These are phyloP conservation scores for Globisporangium acanthophoron DNA, from an alignment of 352 stramenopile genomes.

Conservation along the genomic window DNA sequence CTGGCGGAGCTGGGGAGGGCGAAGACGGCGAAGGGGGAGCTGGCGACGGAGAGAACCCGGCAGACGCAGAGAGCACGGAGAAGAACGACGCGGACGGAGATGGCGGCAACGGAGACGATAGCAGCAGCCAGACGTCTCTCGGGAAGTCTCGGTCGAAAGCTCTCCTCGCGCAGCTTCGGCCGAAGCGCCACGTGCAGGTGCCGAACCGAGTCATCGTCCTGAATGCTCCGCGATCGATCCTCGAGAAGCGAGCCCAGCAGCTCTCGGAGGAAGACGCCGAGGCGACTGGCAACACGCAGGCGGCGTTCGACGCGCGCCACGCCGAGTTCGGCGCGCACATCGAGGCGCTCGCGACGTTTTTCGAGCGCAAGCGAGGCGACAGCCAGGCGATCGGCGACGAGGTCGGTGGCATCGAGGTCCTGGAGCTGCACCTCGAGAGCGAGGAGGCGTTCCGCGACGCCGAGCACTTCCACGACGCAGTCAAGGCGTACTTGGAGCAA, in stretches of 20 bases:
- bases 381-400: slow-evolving; percentile 1
- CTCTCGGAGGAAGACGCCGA: slow-evolving; percentile 52
- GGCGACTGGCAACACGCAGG: slow-evolving; percentile 57
- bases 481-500: slow-evolving; percentile 75
- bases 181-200: slow-evolving; percentile 27
- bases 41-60: slow-evolving; percentile 12
- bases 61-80: slow-evolving; percentile 7
- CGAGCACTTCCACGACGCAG: slow-evolving; percentile 32
- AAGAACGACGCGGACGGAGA: slow-evolving; percentile 11
- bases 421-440: slow-evolving; percentile 50
- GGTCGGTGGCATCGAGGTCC: slow-evolving; percentile 46
- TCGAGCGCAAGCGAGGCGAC: slow-evolving; percentile 29
- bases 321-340: slow-evolving; percentile 41
- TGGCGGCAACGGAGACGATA: slow-evolving; percentile 5
- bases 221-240: slow-evolving; percentile 33
- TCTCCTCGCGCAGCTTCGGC: slow-evolving; percentile 37
- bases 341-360: slow-evolving; percentile 54
- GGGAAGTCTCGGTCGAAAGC: slow-evolving; percentile 31
- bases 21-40: slow-evolving; percentile 10
- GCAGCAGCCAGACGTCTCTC: slow-evolving; percentile 3
- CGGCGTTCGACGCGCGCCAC: slow-evolving; percentile 40
- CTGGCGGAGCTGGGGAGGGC: slow-evolving; percentile 11
- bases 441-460: slow-evolving; percentile 40
- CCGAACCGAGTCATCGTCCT: slow-evolving; percentile 76
- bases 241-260: slow-evolving; percentile 51